Evolutionary conservation across 208 protist species (phyloP), one percentile per base, ranked within the genome.

Genomic region (Zelonia costaricensis): DNA sequence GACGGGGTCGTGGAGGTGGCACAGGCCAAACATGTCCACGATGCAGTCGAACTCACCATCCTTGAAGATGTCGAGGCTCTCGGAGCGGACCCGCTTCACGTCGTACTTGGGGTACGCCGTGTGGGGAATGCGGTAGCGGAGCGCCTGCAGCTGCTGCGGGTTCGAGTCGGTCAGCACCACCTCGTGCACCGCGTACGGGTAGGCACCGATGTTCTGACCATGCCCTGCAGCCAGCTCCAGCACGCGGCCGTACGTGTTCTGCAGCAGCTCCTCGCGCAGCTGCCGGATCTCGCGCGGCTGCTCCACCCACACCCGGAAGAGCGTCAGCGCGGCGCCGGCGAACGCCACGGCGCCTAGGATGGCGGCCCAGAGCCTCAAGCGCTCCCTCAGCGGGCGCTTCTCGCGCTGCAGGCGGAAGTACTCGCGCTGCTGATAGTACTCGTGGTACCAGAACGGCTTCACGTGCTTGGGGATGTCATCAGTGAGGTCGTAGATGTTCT

Each of bases 21-120:
- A 97, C 23, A 97, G 78, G 15, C 92, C 92, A 64, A 94, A 97
- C 85, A 93, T 95, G 76, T 97, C 92, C 31, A 95, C 85, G 5
- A 95, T 69, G 60, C 84, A 93, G 62, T 97, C 92, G 72, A 96
- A 97, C 80, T 91, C 82, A 18, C 72, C 82, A 61, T 93, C 79
- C 27, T 65, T 69, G 67, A 96, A 93, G 33, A 66, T 74, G 45
- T 91, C 83, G 6, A 96, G 77, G 28, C 65, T 84, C 70, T 94
- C 86, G 8, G 76, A 82, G 48, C 85, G 84, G n/a, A 93, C 86
- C 28, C 84, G 86, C 48, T 84, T 70, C 36, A 95, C 78, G 30
- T 90, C 78, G 60, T 95, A 95, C 64, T 91, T 92, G 4, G 86
- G 87, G 73, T 96, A 94, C 9, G 91, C 76, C 3, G 82, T 92